A percentile compares a stretch with the other conserved stretches of the same genome.
Conservation (phyloP, 176 grass and related monocot genomes). For the Musa acuminata region DNA sequence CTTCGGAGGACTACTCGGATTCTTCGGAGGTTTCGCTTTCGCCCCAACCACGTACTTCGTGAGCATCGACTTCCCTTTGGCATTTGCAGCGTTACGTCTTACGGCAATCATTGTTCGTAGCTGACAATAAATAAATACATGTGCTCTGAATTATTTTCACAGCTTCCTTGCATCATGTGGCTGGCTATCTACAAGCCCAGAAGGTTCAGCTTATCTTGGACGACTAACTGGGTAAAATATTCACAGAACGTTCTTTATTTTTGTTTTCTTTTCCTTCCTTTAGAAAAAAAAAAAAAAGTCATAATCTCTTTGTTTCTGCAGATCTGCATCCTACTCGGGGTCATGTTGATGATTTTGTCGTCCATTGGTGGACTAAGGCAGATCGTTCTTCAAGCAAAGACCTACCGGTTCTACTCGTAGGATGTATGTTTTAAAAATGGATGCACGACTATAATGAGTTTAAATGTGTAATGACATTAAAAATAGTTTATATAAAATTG, state of each 20-base stretch:
- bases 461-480: too few species aligned
- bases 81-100: too few species aligned
- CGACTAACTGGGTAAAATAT: neutral
- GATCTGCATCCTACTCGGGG: neutral
- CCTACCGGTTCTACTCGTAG: neutral
- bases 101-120: too few species aligned
- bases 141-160: neutral
- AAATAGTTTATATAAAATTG: too few species aligned
- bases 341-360: neutral
- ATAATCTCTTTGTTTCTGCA: neutral
- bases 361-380: neutral
- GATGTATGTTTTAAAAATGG: too few species aligned
- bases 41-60: neutral
- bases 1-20: neutral
- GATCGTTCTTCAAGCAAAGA: neutral
- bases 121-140: too few species aligned
- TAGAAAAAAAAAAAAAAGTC: neutral
- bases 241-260: neutral
- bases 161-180: constrained; percentile 1
- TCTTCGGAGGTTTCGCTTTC: neutral
- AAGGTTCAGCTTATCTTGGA: neutral
- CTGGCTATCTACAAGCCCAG: neutral
- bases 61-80: neutral
- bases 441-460: too few species aligned
- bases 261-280: neutral